Conservation (phyloP, 495 filamentous ascomycete species). For the Geopyxis carbonaria region DNA sequence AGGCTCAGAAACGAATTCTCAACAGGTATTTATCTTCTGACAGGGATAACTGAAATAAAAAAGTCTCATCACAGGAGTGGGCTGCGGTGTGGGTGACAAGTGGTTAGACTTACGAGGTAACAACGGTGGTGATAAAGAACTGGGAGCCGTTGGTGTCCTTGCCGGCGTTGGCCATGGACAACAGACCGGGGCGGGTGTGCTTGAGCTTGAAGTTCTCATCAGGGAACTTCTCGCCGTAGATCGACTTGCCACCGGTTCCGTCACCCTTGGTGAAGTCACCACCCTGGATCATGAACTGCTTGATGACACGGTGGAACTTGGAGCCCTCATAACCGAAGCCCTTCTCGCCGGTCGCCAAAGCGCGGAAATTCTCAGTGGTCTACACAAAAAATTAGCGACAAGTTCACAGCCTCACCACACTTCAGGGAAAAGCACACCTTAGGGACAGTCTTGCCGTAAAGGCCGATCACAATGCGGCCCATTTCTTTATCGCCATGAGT, state of each 20-base stretch:
- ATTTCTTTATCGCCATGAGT: constrained; percentile 70
- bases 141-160: constrained; percentile 97
- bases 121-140: constrained; percentile 87
- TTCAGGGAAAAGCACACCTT: constrained; percentile 35
- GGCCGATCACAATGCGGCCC: constrained; percentile 76
- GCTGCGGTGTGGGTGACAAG: neutral
- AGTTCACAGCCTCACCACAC: neutral
- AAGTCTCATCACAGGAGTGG: constrained; percentile 6
- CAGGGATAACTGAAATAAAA: constrained; percentile 10
- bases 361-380: constrained; percentile 41
- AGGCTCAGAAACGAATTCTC: constrained; percentile 6
- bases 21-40: constrained; percentile 10
- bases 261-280: constrained; percentile 96
- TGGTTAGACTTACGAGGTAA: constrained; percentile 48
- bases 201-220: constrained; percentile 99
- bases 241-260: constrained; percentile 21
- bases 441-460: constrained; percentile 97
- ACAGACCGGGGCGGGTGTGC: constrained; percentile 40
- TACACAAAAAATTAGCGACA: no score
- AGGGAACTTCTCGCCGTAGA: constrained; percentile 86
- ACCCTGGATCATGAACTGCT: constrained; percentile 97
- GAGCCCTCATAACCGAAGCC: constrained; percentile 93
- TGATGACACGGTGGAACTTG: constrained; percentile 96
- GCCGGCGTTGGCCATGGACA: constrained; percentile 94
- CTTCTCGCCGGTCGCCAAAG: constrained; percentile 91